Percentiles rank a stretch among this genome's conserved stretches.
Conservation (phyloP, 768 basidiomycete genomes). For the Leccinum subtestaceum region DNA sequence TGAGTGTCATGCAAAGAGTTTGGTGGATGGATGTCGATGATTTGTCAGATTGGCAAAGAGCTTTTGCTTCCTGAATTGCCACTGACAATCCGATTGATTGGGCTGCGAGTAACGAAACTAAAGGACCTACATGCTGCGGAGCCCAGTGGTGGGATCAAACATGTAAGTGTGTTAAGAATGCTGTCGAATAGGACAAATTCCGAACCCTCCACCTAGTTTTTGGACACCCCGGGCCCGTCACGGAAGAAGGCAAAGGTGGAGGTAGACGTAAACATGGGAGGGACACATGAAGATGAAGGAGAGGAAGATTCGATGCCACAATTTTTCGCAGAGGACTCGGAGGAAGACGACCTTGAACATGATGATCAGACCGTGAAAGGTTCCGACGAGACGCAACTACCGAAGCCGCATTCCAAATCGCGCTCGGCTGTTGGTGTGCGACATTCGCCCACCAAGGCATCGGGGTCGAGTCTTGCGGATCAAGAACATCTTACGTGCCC, state of each 20-base stretch:
- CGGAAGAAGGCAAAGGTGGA: constrained; percentile 42
- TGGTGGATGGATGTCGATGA: constrained; percentile 3
- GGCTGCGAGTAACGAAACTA: constrained; percentile 83
- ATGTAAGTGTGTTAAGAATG: constrained; percentile 45
- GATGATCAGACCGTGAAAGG: constrained; percentile 11
- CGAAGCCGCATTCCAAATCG: constrained; percentile 13
- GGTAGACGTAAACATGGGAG: constrained; percentile 8
- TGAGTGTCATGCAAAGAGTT: constrained; percentile 34
- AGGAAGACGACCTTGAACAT: constrained; percentile 23
- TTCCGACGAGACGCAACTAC: constrained; percentile 1
- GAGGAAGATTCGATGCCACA: constrained; percentile 47
- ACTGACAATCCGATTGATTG: constrained; percentile 78
- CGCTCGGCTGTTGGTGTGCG: constrained; percentile 1
- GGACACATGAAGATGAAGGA: constrained; percentile 17
- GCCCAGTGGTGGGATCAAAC: constrained; percentile 61
- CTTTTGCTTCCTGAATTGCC: constrained; percentile 80
- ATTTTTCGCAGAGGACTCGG: constrained; percentile 43
- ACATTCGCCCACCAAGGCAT: constrained; percentile 9
- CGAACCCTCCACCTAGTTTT: constrained; percentile 46
- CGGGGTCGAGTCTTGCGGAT: constrained; percentile 9
- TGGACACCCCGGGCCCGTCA: constrained; percentile 40
- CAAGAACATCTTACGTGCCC: constrained; percentile 56
- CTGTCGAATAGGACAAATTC: neutral
- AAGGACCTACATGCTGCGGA: constrained; percentile 66
- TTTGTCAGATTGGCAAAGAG: constrained; percentile 68